Evolutionary conservation across 768 basidiomycete genomes (phyloP), one percentile per base, ranked within the genome.

Genomic region (Clathrus columnatus): DNA sequence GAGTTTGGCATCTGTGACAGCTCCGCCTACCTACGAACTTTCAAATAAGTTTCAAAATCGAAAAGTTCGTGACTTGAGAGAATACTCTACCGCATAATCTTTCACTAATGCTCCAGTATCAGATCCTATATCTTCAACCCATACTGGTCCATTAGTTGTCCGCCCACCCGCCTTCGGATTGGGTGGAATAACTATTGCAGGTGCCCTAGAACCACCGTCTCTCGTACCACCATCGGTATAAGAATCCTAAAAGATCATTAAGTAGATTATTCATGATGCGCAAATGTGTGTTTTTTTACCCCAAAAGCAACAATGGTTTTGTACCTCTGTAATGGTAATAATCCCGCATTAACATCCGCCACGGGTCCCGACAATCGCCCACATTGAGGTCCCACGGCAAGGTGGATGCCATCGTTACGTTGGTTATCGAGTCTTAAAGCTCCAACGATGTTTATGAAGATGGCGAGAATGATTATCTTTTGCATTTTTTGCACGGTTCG

Each of bases 271-370:
- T n/a, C n/a, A n/a, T n/a, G n/a, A n/a, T n/a, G n/a, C n/a, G n/a
- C n/a, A n/a, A n/a, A 49, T 77, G 75, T 0, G 77, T 79, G 56
- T 73, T 7, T 74, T 76, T 56, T 80, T 77, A 75, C 79, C 20
- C 78, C 76, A 55, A 81, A 80, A 1, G 77, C 70, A 1, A 81
- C 79, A 36, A 81, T 73, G 5, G 75, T 81, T 57, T 72, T 73
- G 57, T 73, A 67, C 1, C 47, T 57, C 0, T 57, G 24, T 16
- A 75, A 43, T 16, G 28, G 65, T 45, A 64, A 28, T 11, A 82
- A 60, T 0, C 80, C 80, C 0, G 75, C 76, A 44, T 78, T 81
- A 16, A 78, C 69, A 56, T 80, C 75, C 1, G 75, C 67, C 4
- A 70, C 65, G 3, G 60, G 68, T 1, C 75, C 76, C 50, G 58